Evolutionary conservation across 2,329 filamentous ascomycete species (phyloP).

Genomic region (Xylariomycetidae sp.): DNA sequence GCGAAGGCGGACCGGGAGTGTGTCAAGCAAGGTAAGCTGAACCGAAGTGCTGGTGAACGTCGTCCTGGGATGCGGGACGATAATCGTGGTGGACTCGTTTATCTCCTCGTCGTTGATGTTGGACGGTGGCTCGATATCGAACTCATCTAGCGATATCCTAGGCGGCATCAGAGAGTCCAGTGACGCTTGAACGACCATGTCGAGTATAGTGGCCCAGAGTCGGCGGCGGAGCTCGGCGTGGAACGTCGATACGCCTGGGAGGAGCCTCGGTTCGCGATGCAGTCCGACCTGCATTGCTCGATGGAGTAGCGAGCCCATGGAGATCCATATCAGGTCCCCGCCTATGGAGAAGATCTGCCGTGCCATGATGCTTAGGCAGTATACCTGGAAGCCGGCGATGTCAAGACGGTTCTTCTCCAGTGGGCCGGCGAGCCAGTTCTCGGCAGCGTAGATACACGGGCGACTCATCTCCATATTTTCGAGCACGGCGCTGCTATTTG

Average conservation of each 20-base stretch:
- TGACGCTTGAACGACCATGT: slow-evolving; percentile 33
- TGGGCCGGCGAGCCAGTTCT: slow-evolving; percentile 36
- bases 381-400: slow-evolving; percentile 33
- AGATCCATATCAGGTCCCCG: slow-evolving; percentile 37
- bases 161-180: slow-evolving; percentile 36
- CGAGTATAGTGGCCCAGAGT: slow-evolving; percentile 40
- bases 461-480: slow-evolving; percentile 25
- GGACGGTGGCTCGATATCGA: slow-evolving; percentile 32
- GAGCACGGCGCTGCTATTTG: slow-evolving; percentile 17
- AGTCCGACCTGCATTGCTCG: slow-evolving; percentile 41
- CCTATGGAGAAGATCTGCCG: slow-evolving; percentile 38
- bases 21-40: slow-evolving; percentile 31
- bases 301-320: slow-evolving; percentile 35
- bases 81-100: slow-evolving; percentile 15
- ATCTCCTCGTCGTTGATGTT: slow-evolving; percentile 31
- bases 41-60: slow-evolving; percentile 29
- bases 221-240: slow-evolving; percentile 35
- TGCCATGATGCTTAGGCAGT: slow-evolving; percentile 34
- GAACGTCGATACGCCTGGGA: slow-evolving; percentile 30
- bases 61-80: slow-evolving; percentile 18
- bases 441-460: slow-evolving; percentile 36
- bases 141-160: slow-evolving; percentile 34
- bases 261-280: slow-evolving; percentile 36
- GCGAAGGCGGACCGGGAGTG: slow-evolving; percentile 30
- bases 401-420: slow-evolving; percentile 32